Percentiles rank a stretch among this genome's conserved stretches.
These are phyloP conservation scores for Colletotrichum caudatum DNA, from an alignment of 2,329 filamentous ascomycete genomes.

Conservation along the genomic window DNA sequence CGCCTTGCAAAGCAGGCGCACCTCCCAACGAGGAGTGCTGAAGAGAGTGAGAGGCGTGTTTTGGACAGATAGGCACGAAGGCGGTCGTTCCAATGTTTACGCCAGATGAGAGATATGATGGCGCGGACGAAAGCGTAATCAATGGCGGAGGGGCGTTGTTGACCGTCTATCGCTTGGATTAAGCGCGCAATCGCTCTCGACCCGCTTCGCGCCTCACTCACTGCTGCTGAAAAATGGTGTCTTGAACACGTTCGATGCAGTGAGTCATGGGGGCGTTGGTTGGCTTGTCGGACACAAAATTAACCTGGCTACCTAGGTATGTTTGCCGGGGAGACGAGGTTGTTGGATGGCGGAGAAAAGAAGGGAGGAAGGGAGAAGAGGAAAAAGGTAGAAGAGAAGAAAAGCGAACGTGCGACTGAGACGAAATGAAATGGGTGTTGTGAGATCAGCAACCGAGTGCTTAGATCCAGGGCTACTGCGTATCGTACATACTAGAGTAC, in stretches of 20 bases:
- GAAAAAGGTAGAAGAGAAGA: slow-evolving; percentile 13
- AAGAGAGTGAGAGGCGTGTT: slow-evolving; percentile 21
- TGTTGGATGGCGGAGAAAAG: slow-evolving; percentile 5
- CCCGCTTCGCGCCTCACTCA: slow-evolving; percentile 7
- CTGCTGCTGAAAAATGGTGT: slow-evolving; percentile 3
- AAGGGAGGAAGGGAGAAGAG: slow-evolving; percentile 10
- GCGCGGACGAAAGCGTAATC: background rate
- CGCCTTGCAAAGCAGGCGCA: slow-evolving; percentile 31
- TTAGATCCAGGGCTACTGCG: slow-evolving; percentile 12
- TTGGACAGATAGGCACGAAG: background rate
- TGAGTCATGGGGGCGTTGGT: background rate
- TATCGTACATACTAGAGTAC: too few species aligned
- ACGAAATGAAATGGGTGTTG: slow-evolving; percentile 33
- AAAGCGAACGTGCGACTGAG: slow-evolving; percentile 14
- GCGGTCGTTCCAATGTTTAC: background rate
- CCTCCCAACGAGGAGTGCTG: slow-evolving; percentile 21
- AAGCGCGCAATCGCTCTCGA: slow-evolving; percentile 11
- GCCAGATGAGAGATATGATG: background rate
- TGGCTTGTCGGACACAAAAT: background rate
- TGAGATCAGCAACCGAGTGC: slow-evolving; percentile 34
- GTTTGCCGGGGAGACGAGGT: background rate
- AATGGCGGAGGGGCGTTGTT: background rate
- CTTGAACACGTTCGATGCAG: slow-evolving; percentile 19
- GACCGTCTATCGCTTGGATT: background rate
- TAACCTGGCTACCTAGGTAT: background rate